These are phyloP conservation scores for Gaertneriomyces semiglobifer DNA, from an alignment of 192 early-diverging fungal genomes.

Conservation along the genomic window DNA sequence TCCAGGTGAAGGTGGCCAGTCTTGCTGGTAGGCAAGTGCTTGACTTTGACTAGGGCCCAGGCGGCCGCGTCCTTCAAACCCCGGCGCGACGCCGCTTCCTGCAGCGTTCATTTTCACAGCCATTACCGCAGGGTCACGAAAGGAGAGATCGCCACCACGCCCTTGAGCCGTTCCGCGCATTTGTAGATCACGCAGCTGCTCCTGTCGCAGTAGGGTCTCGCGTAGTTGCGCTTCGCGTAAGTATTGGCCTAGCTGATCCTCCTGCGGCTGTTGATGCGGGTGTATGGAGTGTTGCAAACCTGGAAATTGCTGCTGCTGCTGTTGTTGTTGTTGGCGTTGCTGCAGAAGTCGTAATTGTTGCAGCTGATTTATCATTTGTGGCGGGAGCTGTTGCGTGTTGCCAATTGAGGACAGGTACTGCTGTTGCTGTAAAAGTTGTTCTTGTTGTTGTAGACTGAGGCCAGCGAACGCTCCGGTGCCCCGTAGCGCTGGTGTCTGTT, in stretches of 20 bases:
- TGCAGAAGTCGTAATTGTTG: conserved; percentile 33
- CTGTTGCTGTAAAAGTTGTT: conserved; percentile 36
- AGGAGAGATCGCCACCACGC: conserved; percentile 10
- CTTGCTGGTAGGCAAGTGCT: conserved; percentile 21
- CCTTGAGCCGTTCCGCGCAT: conserved; percentile 12
- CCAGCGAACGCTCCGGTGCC: neutral
- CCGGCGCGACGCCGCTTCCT: conserved; percentile 7
- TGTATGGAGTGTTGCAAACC: conserved; percentile 21
- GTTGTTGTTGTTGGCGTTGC: conserved; percentile 41
- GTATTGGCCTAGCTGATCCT: conserved; percentile 39
- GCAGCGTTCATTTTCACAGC: conserved; percentile 28
- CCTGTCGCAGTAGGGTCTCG: conserved; percentile 35
- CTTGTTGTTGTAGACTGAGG: neutral
- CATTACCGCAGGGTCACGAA: conserved; percentile 34
- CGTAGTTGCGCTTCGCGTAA: conserved; percentile 43
- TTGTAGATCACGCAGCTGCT: conserved; percentile 34
- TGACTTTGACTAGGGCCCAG: conserved; percentile 4
- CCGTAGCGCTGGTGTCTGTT: neutral
- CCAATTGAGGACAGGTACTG: conserved; percentile 27
- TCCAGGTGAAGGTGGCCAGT: conserved; percentile 13
- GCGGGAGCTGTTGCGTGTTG: conserved; percentile 20
- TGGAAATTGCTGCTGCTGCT: conserved; percentile 32
- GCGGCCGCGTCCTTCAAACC: conserved; percentile 28
- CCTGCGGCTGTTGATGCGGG: conserved; percentile 31
- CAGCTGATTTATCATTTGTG: conserved; percentile 29